Evolutionary conservation across 2,329 filamentous ascomycete species (phyloP).

Genomic region (Pseudogymnoascus sp.): DNA sequence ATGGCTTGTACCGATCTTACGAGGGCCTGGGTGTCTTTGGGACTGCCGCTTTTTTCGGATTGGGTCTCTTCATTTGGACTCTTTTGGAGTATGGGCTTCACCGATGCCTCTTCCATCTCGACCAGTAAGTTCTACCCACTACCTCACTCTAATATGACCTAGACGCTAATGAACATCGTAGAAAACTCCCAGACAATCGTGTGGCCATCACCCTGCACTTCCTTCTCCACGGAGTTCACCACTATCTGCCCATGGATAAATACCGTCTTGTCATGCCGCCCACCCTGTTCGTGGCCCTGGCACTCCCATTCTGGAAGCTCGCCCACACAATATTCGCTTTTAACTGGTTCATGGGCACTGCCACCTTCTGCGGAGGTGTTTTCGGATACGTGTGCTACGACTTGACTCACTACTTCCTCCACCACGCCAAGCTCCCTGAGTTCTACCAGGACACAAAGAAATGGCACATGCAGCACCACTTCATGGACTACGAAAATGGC

Average conservation of each 20-base stretch:
- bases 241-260: conserved; percentile 98
- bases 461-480: conserved; percentile 94
- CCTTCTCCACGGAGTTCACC: conserved; percentile 90
- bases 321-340: conserved; percentile 75
- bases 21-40: conserved; percentile 36
- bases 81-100: conserved; percentile 85
- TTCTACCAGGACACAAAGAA: conserved; percentile 95
- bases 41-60: conserved; percentile 12
- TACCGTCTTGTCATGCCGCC: conserved; percentile 97
- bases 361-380: conserved; percentile 80
- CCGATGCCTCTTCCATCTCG: conserved; percentile 87
- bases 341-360: conserved; percentile 74
- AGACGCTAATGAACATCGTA: conserved; percentile 34
- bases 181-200: conserved; percentile 83
- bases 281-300: conserved; percentile 73
- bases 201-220: conserved; percentile 84
- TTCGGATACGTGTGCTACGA: conserved; percentile 97
- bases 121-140: conserved; percentile 55
- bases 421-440: conserved; percentile 82
- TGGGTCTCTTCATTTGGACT: conserved; percentile 76
- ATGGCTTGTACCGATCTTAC: conserved; percentile 60
- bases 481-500: conserved; percentile 94
- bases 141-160: background rate
- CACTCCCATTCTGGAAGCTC: conserved; percentile 85
- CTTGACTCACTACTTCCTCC: conserved; percentile 95